phyloP scores from a whole-genome alignment of 1,139 yeast species.

The Yamadazyma mexicana region DNA sequence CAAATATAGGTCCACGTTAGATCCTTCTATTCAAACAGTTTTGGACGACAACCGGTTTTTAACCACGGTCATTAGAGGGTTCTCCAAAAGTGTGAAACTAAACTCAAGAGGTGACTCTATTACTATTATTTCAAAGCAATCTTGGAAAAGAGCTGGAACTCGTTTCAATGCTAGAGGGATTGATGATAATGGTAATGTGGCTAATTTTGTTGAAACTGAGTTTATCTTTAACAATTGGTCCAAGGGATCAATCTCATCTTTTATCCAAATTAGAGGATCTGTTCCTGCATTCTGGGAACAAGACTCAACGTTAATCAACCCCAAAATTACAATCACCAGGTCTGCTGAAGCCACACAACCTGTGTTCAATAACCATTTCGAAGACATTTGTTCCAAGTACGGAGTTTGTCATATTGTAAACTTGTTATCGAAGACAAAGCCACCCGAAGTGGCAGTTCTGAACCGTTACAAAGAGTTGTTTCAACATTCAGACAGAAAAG shows the following conservation, averaged over 20 bases:
- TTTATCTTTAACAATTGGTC: conserved; percentile 58
- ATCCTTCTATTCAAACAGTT: conserved; percentile 52
- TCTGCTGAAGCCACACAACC: conserved; percentile 93
- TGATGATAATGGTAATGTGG: conserved; percentile 93
- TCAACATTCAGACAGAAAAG: conserved; percentile 37
- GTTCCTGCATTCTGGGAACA: conserved; percentile 99
- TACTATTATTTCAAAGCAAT: conserved; percentile 86
- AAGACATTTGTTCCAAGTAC: conserved; percentile 65
- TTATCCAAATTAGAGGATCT: conserved; percentile 87
- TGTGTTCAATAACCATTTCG: conserved; percentile 80
- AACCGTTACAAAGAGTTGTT: conserved; percentile 65
- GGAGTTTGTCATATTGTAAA: conserved; percentile 88
- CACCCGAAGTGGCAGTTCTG: conserved; percentile 74
- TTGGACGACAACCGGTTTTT: conserved; percentile 78
- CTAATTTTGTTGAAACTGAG: conserved; percentile 96
- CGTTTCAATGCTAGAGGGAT: conserved; percentile 92
- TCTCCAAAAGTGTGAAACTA: conserved; percentile 75
- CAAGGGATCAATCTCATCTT: conserved; percentile 59
- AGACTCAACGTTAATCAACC: conserved; percentile 78
- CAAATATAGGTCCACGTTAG: conserved; percentile 70
- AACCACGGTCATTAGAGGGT: conserved; percentile 92
- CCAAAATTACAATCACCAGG: conserved; percentile 84
- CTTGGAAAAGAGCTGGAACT: conserved; percentile 96
- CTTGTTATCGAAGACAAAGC: conserved; percentile 69
- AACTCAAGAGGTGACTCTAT: conserved; percentile 56